Evolutionary conservation across 2,329 filamentous ascomycete species (phyloP).

Genomic region (Xylariaceae sp.): DNA sequence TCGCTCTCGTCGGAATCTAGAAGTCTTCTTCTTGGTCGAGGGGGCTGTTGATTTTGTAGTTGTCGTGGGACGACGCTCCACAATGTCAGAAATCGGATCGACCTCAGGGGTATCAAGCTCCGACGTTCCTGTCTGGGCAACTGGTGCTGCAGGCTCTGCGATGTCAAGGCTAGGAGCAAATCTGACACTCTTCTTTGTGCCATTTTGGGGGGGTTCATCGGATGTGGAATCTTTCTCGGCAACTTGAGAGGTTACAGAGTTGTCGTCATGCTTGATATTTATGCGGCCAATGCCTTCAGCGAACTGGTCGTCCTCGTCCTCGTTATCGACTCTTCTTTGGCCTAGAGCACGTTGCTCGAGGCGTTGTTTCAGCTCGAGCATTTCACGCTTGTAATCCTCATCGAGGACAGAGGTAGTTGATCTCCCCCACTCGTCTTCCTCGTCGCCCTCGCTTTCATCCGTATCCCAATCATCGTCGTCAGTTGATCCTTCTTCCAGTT

Average conservation of each 20-base stretch:
- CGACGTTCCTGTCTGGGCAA: conserved; percentile 16
- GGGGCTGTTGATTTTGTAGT: conserved; percentile 10
- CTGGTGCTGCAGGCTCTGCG: conserved; percentile 26
- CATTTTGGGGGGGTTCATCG: conserved; percentile 6
- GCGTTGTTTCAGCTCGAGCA: conserved; percentile 79
- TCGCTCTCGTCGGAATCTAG: conserved; percentile 49
- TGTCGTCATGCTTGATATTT: conserved; percentile 32
- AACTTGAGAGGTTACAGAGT: conserved; percentile 16
- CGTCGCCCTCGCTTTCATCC: conserved; percentile 48
- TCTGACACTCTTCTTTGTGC: conserved; percentile 28
- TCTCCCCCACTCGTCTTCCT: conserved; percentile 71
- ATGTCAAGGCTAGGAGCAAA: conserved; percentile 30
- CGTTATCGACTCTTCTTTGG: conserved; percentile 36
- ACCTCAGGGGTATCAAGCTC: conserved; percentile 26
- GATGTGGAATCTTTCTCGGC: conserved; percentile 1
- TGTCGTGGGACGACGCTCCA: conserved; percentile 38
- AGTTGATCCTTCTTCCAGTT: conserved; percentile 68
- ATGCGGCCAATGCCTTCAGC: conserved; percentile 37
- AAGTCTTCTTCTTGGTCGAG: conserved; percentile 41
- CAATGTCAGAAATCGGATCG: conserved; percentile 50
- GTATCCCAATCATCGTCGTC: conserved; percentile 51
- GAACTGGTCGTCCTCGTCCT: conserved; percentile 36
- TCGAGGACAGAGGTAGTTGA: conserved; percentile 64
- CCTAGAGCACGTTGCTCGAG: conserved; percentile 44
- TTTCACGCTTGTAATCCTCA: conserved; percentile 72